These are phyloP conservation scores for Calonectria ilicicola DNA, from an alignment of 2,329 filamentous ascomycete species.

Conservation along the genomic window DNA sequence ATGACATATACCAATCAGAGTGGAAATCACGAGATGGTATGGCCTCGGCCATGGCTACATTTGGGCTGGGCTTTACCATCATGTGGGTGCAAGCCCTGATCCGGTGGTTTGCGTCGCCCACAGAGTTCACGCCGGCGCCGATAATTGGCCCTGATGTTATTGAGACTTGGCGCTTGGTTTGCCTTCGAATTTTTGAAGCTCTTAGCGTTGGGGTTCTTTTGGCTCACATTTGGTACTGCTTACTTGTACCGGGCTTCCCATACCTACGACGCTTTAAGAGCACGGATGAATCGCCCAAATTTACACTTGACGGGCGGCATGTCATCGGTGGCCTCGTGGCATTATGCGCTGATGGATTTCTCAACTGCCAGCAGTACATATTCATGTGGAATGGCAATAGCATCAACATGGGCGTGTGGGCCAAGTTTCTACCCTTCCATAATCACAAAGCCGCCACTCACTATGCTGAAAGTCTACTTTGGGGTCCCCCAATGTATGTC, in stretches of 20 bases:
- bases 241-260: conserved; percentile 1
- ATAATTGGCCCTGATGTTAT: conserved; percentile 3
- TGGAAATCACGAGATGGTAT: conserved; percentile 6
- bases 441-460: background rate
- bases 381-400: conserved; percentile 15
- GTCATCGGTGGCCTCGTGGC: conserved; percentile 4
- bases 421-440: conserved; percentile 10
- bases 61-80: conserved; percentile 10
- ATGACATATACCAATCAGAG: background rate
- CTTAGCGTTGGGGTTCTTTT: background rate
- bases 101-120: conserved; percentile 3
- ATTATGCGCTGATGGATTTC: conserved; percentile 6
- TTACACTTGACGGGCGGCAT: conserved; percentile 2
- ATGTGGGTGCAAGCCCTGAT: conserved; percentile 11
- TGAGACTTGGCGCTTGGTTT: background rate
- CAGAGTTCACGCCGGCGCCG: background rate
- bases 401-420: conserved; percentile 12
- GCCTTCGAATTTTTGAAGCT: conserved; percentile 1
- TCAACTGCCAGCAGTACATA: conserved; percentile 12
- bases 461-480: conserved; percentile 7
- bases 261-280: conserved; percentile 1
- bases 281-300: background rate
- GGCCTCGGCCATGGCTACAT: conserved; percentile 6
- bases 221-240: conserved; percentile 7
- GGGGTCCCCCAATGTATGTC: conserved; percentile 10